These are phyloP conservation scores for Pseudogymnoascus sp. DNA, from an alignment of 2,329 filamentous ascomycete genomes.

Conservation along the genomic window DNA sequence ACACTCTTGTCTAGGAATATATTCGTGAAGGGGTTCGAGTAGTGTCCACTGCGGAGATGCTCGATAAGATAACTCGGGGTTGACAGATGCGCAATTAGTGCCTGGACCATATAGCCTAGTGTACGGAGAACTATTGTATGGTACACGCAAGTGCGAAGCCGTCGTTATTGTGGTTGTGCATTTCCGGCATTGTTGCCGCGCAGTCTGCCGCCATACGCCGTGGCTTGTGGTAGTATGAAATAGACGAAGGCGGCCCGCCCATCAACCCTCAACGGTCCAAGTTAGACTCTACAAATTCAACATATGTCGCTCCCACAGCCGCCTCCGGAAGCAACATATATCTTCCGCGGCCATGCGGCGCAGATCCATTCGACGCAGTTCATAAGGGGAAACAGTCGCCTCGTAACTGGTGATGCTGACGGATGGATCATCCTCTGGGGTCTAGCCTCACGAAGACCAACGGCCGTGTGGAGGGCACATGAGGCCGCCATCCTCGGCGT, in stretches of 20 bases:
- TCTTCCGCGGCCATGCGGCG: slow-evolving; percentile 78
- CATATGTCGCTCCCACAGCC: slow-evolving; percentile 20
- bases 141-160: neutral
- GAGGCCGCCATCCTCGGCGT: slow-evolving; percentile 68
- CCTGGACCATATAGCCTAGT: neutral
- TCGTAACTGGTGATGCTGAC: slow-evolving; percentile 81
- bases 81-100: neutral
- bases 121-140: neutral
- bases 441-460: slow-evolving; percentile 68
- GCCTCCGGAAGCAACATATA: slow-evolving; percentile 35
- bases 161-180: slow-evolving; percentile 3
- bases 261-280: slow-evolving; percentile 4
- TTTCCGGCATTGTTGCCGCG: neutral
- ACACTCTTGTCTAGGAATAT: neutral
- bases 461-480: slow-evolving; percentile 83
- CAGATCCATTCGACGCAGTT: slow-evolving; percentile 74
- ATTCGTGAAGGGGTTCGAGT: neutral
- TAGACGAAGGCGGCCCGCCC: slow-evolving; percentile 3
- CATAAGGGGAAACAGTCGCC: slow-evolving; percentile 62
- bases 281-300: neutral
- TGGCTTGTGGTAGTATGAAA: slow-evolving; percentile 1
- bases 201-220: slow-evolving; percentile 2
- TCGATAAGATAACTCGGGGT: neutral
- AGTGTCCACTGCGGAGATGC: neutral
- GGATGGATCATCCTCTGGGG: slow-evolving; percentile 87